A percentile compares a stretch with the other conserved stretches of the same genome.
These are phyloP conservation scores for Aureobasidium namibiae DNA, from an alignment of 2,329 filamentous ascomycete genomes.

Conservation along the genomic window DNA sequence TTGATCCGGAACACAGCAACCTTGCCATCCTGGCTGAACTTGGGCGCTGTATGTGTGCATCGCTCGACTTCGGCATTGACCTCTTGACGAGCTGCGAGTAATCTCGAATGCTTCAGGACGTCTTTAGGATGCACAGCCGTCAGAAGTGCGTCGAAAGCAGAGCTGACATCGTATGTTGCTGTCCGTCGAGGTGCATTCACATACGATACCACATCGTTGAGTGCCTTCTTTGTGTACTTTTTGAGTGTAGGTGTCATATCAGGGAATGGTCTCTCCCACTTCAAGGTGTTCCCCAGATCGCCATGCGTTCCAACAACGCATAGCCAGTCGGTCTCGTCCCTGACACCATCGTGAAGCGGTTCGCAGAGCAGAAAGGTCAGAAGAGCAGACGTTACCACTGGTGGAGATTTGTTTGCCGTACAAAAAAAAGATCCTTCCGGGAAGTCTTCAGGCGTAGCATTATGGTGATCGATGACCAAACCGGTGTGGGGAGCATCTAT, in stretches of 20 bases:
- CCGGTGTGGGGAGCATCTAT: constrained; percentile 42
- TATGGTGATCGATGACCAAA: constrained; percentile 59
- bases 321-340: constrained; percentile 49
- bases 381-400: constrained; percentile 56
- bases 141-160: constrained; percentile 53
- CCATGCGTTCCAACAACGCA: constrained; percentile 59
- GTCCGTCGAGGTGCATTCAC: constrained; percentile 59
- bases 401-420: constrained; percentile 55
- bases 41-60: constrained; percentile 54
- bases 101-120: constrained; percentile 40
- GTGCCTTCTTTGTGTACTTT: constrained; percentile 50
- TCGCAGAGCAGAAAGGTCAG: constrained; percentile 58
- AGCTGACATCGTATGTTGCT: constrained; percentile 50
- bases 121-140: constrained; percentile 43
- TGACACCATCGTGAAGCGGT: constrained; percentile 45
- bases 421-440: constrained; percentile 48
- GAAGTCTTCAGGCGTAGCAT: constrained; percentile 48
- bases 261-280: constrained; percentile 59
- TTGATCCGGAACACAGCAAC: constrained; percentile 56
- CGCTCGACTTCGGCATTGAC: constrained; percentile 54
- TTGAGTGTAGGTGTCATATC: constrained; percentile 56
- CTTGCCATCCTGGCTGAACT: constrained; percentile 54
- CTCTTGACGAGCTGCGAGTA: constrained; percentile 49
- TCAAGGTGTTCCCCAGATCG: constrained; percentile 56
- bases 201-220: constrained; percentile 56